Conservation (phyloP, 2,329 filamentous ascomycete species). For the Pestalotiopsis fici region DNA sequence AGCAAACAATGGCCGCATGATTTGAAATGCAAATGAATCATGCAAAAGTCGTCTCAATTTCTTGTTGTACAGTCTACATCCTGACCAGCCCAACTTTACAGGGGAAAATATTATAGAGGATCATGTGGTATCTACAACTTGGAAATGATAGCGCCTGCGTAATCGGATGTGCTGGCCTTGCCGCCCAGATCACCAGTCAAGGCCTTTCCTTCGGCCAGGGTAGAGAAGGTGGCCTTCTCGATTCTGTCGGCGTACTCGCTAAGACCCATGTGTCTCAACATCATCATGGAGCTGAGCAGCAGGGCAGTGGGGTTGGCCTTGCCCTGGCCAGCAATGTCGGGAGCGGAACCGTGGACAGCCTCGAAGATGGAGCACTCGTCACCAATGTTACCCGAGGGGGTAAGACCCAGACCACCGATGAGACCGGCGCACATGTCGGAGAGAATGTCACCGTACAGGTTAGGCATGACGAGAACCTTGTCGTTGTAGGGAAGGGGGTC, state of each 20-base stretch:
- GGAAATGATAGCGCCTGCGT: conserved; percentile 85
- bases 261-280: conserved; percentile 98
- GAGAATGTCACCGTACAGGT: conserved; percentile 98
- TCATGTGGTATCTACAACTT: conserved; percentile 50
- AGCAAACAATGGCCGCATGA: background rate
- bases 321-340: conserved; percentile 93
- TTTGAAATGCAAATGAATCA: conserved; percentile 11
- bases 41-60: conserved; percentile 21
- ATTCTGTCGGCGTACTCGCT: conserved; percentile 82
- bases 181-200: conserved; percentile 96
- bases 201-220: conserved; percentile 91
- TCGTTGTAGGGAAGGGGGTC: conserved; percentile 97
- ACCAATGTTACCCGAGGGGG: conserved; percentile 97
- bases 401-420: conserved; percentile 95
- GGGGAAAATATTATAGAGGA: conserved; percentile 22
- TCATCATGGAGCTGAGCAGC: conserved; percentile 96
- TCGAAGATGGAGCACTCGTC: conserved; percentile 99
- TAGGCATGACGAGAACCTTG: conserved; percentile 98
- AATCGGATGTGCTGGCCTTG: conserved; percentile 94
- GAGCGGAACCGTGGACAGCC: conserved; percentile 95
- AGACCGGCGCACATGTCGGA: conserved; percentile 99
- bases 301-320: conserved; percentile 97
- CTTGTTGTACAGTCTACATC: conserved; percentile 29
- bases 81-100: conserved; percentile 18
- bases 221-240: conserved; percentile 93